phyloP scores from a whole-genome alignment of 2,329 filamentous ascomycete genomes.

The Neonectria ditissima region DNA sequence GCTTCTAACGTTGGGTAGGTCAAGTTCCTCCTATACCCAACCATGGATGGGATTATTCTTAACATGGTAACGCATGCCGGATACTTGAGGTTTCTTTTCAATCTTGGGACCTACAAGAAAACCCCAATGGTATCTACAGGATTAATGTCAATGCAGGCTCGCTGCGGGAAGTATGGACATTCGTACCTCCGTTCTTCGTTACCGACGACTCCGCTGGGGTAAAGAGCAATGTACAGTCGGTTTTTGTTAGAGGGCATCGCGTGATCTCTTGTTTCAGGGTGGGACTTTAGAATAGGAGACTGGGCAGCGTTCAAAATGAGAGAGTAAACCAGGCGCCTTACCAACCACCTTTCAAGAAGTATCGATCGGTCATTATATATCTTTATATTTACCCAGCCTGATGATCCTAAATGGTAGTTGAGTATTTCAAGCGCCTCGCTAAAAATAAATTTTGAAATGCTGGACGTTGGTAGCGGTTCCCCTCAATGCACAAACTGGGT shows the following conservation, averaged over 20 bases:
- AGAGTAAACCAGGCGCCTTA: too few relatives aligned
- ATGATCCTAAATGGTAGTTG: too few relatives aligned
- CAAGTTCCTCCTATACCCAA: constrained; percentile 46
- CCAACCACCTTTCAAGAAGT: too few relatives aligned
- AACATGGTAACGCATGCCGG: constrained; percentile 49
- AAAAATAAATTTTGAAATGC: too few relatives aligned
- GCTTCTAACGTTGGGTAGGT: constrained; percentile 33
- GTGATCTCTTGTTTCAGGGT: too few relatives aligned
- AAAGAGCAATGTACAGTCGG: neutral
- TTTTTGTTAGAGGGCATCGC: neutral
- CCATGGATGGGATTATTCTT: constrained; percentile 39
- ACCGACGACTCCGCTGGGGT: neutral
- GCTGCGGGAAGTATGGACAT: too few relatives aligned
- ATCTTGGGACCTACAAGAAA: constrained; percentile 48
- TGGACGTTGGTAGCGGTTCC: too few relatives aligned
- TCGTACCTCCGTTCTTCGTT: constrained; percentile 42
- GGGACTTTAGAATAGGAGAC: neutral
- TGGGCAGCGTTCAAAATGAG: neutral
- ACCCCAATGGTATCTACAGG: constrained; percentile 46
- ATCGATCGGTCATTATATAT: too few relatives aligned
- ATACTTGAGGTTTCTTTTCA: constrained; percentile 35
- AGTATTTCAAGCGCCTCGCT: too few relatives aligned
- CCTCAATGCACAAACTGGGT: too few relatives aligned
- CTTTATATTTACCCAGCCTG: too few relatives aligned
- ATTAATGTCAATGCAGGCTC: neutral